Base-by-base conservation (phyloP, 306 rosid species). In the Vigna reflexopilosa region DNA sequence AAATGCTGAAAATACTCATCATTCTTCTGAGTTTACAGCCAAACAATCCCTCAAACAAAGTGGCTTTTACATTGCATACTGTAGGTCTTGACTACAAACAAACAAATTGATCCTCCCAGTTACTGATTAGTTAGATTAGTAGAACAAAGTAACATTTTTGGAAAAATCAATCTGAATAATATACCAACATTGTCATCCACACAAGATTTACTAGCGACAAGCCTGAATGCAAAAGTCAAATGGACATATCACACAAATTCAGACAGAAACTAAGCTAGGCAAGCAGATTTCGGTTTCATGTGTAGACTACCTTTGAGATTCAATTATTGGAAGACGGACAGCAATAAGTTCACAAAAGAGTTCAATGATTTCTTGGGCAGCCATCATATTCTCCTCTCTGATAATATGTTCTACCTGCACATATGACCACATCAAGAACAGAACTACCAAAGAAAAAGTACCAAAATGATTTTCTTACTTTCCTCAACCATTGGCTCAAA, bases 311-410 rank as follows among this genome's bases (percentile, higher is more conserved):
- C 97, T 95, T 81, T 95, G 98, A 40, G 89, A 73, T 76, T 95
- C 98, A 62, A 95, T 85, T 77, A 95, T 91, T 13, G 98, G 98
- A 82, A 95, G 98, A 56, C 98, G 93, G 67, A 92, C 96, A 7
- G 87, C 40, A 70, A 95, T 87, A 63, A 95, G 98, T 86, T 95
- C 98, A 36, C 88, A 83, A 77, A 89, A 92, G 34, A 95, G 89
- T 85, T 91, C 98, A 64, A 95, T 72, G 81, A 95, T 87, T 88
- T 95, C 98, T 73, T 95, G 98, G 69, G 98, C 97, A 40, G 98
- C 98, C 91, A 95, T 92, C 97, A 92, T 95, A 65, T 92, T 95
- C 91, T 95, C 98, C 82, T 95, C 98, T 81, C 97, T 88, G 72
- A 92, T 86, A 72, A 95, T 91, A 88, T 95, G 98, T 75, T 95